Evolutionary conservation across 1,139 yeast species (phyloP).

Genomic region (Suhomyces atakaporum): DNA sequence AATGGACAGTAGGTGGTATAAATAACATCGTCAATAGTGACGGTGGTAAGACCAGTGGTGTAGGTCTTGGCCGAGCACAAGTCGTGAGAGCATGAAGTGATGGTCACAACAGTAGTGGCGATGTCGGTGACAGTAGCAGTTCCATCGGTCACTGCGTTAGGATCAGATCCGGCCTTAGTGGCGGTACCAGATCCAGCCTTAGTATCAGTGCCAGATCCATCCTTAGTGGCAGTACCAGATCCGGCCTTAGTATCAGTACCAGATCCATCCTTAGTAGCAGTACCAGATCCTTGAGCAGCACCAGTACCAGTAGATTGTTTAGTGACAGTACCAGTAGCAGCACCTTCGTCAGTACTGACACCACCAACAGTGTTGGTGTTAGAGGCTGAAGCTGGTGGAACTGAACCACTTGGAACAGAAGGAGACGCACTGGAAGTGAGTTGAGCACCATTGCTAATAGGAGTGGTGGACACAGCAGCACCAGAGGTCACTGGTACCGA

Average conservation of each 20-base stretch:
- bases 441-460: neutral
- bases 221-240: too few relatives aligned
- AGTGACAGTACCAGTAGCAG: too few relatives aligned
- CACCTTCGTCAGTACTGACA: constrained; percentile 10
- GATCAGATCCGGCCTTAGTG: neutral
- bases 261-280: too few relatives aligned
- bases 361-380: too few relatives aligned
- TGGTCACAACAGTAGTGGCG: constrained; percentile 31
- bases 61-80: constrained; percentile 36
- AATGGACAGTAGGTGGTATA: constrained; percentile 20
- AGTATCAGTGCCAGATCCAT: neutral
- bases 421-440: too few relatives aligned
- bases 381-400: constrained; percentile 1
- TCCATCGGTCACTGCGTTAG: too few relatives aligned
- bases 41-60: constrained; percentile 44
- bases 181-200: neutral
- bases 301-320: constrained; percentile 10
- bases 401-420: neutral
- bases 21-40: constrained; percentile 25
- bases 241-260: neutral
- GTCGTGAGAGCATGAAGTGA: constrained; percentile 47
- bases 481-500: neutral
- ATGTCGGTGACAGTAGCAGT: constrained; percentile 13
- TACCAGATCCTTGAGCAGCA: too few relatives aligned
- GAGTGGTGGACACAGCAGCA: neutral